A percentile compares a stretch with the other conserved stretches of the same genome.
Conservation (phyloP, 2,329 filamentous ascomycete genomes). For the Periconia sp. region DNA sequence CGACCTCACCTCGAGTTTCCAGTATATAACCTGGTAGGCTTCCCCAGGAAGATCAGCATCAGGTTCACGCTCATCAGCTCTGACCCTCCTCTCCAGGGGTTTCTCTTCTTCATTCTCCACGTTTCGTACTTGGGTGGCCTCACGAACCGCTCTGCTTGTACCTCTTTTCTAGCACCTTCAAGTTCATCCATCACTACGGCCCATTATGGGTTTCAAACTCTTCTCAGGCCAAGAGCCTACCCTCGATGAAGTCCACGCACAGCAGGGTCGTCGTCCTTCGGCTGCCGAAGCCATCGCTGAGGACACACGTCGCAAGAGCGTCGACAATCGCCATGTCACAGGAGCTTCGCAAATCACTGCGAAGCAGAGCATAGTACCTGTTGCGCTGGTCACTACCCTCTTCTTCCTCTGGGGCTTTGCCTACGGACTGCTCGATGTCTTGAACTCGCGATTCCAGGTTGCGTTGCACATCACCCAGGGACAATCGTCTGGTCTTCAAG, state of each 20-base stretch:
- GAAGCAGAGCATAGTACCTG: constrained; percentile 54
- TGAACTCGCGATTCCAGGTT: constrained; percentile 53
- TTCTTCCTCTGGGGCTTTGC: constrained; percentile 62
- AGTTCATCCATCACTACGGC: too few relatives aligned
- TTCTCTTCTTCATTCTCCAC: constrained; percentile 7
- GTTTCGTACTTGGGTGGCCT: background rate
- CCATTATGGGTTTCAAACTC: constrained; percentile 29
- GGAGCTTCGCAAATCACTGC: constrained; percentile 49
- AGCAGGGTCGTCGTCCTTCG: constrained; percentile 45
- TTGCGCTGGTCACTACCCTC: constrained; percentile 54
- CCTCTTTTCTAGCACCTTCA: too few relatives aligned
- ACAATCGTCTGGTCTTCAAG: constrained; percentile 67
- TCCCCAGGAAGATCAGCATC: constrained; percentile 20
- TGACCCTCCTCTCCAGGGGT: constrained; percentile 17
- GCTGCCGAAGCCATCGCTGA: constrained; percentile 39
- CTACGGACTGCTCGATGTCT: constrained; percentile 53
- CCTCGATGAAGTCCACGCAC: constrained; percentile 42
- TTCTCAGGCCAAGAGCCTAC: constrained; percentile 39
- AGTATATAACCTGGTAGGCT: constrained; percentile 11
- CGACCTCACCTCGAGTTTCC: too few relatives aligned
- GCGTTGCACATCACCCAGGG: constrained; percentile 54
- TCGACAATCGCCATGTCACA: constrained; percentile 42
- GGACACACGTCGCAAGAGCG: constrained; percentile 40
- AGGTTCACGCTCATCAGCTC: constrained; percentile 26
- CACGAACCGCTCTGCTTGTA: background rate